A percentile compares a stretch with the other conserved stretches of the same genome.
phyloP scores from a whole-genome alignment of 176 grass and related monocot species.

The Aegilops umbellulata region DNA sequence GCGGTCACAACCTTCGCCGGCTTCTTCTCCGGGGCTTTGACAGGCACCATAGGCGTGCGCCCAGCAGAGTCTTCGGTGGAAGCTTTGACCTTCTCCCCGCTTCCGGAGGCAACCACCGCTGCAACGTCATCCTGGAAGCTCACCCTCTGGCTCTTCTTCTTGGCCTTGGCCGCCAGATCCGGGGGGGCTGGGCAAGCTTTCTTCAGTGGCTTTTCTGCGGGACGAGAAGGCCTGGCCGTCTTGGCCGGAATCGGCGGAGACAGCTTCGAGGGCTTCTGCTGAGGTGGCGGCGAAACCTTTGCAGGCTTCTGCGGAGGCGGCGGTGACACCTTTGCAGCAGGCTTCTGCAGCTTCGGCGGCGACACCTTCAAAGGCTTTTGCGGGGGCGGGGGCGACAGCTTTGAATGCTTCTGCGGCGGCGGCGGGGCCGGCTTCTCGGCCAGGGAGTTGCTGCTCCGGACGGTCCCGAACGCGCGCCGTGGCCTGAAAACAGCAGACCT shows the following conservation, averaged over 20 bases:
- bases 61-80: conserved; percentile 9
- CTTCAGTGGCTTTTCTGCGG: conserved; percentile 5
- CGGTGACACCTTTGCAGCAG: background rate
- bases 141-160: conserved; percentile 51
- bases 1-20: background rate
- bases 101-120: background rate
- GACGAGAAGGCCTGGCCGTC: background rate
- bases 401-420: conserved; percentile 5
- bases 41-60: conserved; percentile 39
- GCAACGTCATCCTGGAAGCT: conserved; percentile 36
- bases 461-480: conserved; percentile 59
- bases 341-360: background rate
- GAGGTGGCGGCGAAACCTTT: conserved; percentile 11
- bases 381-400: background rate
- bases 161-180: conserved; percentile 23
- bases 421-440: conserved; percentile 39
- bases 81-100: background rate
- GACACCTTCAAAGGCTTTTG: conserved; percentile 36
- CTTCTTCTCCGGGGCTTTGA: conserved; percentile 17
- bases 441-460: conserved; percentile 49
- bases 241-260: conserved; percentile 25
- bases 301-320: background rate
- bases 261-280: conserved; percentile 16
- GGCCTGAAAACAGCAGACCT: conserved; percentile 17
- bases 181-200: background rate